Evolutionary conservation across 1,139 yeast genomes (phyloP), one percentile per base, ranked within the genome.

Genomic region (Eremothecium gossypii): DNA sequence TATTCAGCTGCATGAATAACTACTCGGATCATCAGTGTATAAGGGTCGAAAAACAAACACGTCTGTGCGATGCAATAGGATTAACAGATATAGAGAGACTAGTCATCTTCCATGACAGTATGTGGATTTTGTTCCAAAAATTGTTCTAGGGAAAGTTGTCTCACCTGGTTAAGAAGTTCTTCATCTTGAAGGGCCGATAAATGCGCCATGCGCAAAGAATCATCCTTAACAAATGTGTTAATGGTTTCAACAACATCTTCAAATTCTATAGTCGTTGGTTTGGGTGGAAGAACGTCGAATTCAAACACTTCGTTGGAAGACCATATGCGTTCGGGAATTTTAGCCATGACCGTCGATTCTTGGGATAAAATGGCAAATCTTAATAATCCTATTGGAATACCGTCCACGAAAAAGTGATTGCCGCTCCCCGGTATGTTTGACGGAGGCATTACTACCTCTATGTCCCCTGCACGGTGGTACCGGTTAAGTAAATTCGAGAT

Each of bases 231-330:
- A 44, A 65, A 66, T 39, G 65, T 62, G 33, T 61, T 61, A 10
- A 72, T 58, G 0, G 59, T 52, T 38, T 73, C 75, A 6, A 64
- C 50, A 7, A 48, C 45, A 28, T 58, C 60, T 5, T 40, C 42
- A 1, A 58, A 49, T 36, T 58, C 61, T 39, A 48, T 58, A 20
- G 58, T 53, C 0, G 63, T 67, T 13, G 60, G 53, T 23, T 54
- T 58, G 9, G 89, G 87, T 1, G 91, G 89, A 14, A 82, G 60
- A 2, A 79, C 73, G 59, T 83, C 93, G 56, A 74, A 83, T 51
- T 83, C 93, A 52, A 68, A 76, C 11, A 77, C 68, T 44, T 79
- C 83, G 46, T 77, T 69, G 36, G 74, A 58, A 1, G 71, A 69
- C 83, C 86, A 83, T n/a, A 81, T 67, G 2, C 63, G 54, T 34